Evolutionary conservation across 2,329 filamentous ascomycete species (phyloP), one percentile per base, ranked within the genome.

Genomic region (Fusarium nurragi): DNA sequence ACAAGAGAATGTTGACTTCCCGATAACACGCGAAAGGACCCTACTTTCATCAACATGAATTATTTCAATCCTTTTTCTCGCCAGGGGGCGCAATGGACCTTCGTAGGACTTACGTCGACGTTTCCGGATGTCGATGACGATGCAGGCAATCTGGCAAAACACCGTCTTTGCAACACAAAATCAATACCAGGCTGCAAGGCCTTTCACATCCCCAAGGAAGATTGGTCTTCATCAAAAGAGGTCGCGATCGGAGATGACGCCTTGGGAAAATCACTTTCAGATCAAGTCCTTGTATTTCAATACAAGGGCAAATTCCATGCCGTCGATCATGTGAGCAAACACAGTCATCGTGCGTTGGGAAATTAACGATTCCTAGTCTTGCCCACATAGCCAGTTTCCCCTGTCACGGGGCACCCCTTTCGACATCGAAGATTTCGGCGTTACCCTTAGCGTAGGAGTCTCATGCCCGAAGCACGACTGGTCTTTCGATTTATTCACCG

Each of bases 391-490:
- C 2, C 84, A 88, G 0, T 91, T 84, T 55, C 88, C 89, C 0
- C 80, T 92, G 2, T 90, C 88, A 0, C 81, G 84, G 39, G 88
- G 86, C 0, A 83, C 76, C 0, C 79, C 88, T 0, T 91, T 90
- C 56, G 89, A 92, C 51, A 91, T 92, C 67, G 89, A 92, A 66
- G 89, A 92, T 60, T 92, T 91, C 71, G 89, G 89, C 0, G 77
- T 90, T 4, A 79, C 83, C 6, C 73, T 90, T 8, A 89, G 86
- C 52, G 82, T 86, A 0, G 89, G 88, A 0, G 77, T 92, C 5
- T 84, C 81, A 0, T 92, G 89, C 72, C 87, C 88, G 0, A 90
- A 90, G 63, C 89, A 91, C 61, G 85, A 81, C 6, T 92, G 89
- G 89, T 88, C 87, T 0, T 92, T 91, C 74, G 89, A 92, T 71